Conservation (phyloP, 805 yeast genomes). For the Candida nanaspora region DNA sequence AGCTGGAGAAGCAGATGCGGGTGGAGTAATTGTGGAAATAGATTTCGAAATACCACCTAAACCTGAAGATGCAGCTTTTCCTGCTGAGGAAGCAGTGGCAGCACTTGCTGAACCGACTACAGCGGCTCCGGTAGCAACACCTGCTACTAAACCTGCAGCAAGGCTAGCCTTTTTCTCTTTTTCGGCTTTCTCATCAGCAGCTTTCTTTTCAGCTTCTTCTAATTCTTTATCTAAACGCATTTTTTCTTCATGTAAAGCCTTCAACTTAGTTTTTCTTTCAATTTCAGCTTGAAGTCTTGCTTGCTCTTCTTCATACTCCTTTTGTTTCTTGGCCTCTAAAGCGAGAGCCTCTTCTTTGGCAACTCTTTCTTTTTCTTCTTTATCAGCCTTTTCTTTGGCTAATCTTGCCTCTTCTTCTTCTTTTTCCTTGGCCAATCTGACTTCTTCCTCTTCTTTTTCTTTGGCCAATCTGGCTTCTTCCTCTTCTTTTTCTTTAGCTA, state of each 20-base stretch:
- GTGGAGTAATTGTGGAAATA: slow-evolving; percentile 10
- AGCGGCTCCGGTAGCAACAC: slow-evolving; percentile 9
- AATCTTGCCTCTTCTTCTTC: slow-evolving; percentile 13
- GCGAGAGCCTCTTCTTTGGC: slow-evolving; percentile 25
- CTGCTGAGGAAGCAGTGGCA: slow-evolving; percentile 12
- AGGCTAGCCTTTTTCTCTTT: slow-evolving; percentile 22
- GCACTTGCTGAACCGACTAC: slow-evolving; percentile 17
- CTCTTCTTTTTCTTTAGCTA: slow-evolving; percentile 23
- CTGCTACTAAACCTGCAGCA: slow-evolving; percentile 21
- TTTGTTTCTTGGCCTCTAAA: slow-evolving; percentile 17
- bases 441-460: slow-evolving; percentile 15
- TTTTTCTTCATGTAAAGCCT: slow-evolving; percentile 31
- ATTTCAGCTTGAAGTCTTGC: slow-evolving; percentile 29
- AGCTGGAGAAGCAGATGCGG: slow-evolving; percentile 10
- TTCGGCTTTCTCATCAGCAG: neutral
- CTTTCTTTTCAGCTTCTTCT: slow-evolving; percentile 27
- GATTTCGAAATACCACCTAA: too few species aligned
- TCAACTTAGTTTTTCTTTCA: slow-evolving; percentile 25
- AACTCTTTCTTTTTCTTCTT: slow-evolving; percentile 27
- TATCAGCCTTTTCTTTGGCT: slow-evolving; percentile 13
- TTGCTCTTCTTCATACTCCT: slow-evolving; percentile 32
- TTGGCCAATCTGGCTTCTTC: slow-evolving; percentile 27
- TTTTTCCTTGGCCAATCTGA: slow-evolving; percentile 10
- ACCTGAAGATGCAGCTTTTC: slow-evolving; percentile 1
- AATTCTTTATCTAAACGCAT: slow-evolving; percentile 25